phyloP scores from a whole-genome alignment of 1,284 basidiomycete genomes.

The Ceratorhiza oryzae-sativae region DNA sequence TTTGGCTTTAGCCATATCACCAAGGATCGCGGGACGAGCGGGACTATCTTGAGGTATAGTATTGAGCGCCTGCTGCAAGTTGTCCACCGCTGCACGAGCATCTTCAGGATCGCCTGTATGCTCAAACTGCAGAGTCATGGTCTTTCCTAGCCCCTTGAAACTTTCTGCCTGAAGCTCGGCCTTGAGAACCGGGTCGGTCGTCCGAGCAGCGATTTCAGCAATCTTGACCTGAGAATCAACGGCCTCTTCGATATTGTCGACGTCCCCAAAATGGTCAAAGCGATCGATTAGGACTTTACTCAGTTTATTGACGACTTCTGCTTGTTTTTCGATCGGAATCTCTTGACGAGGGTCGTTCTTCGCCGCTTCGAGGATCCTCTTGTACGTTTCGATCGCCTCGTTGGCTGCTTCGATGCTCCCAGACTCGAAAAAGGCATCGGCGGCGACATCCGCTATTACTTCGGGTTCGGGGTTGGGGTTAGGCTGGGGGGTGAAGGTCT shows the following conservation, averaged over 20 bases:
- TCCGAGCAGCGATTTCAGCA: background rate
- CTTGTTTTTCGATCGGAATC: background rate
- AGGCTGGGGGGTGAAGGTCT: background rate
- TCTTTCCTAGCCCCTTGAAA: conserved; percentile 4
- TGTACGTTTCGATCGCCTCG: conserved; percentile 7
- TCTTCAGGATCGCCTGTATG: conserved; percentile 19
- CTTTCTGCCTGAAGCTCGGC: conserved; percentile 8
- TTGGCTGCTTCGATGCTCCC: conserved; percentile 8
- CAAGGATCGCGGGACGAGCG: conserved; percentile 6
- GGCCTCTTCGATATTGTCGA: conserved; percentile 33
- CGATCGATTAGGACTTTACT: conserved; percentile 5
- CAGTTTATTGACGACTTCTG: background rate
- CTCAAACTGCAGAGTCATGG: conserved; percentile 23
- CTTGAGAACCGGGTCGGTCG: background rate
- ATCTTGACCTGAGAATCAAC: conserved; percentile 12
- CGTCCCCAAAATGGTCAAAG: conserved; percentile 28
- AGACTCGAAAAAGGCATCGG: background rate
- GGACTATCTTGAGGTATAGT: background rate
- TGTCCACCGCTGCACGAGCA: conserved; percentile 1
- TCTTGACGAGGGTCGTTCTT: background rate
- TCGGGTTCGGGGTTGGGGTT: background rate
- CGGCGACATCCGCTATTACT: background rate
- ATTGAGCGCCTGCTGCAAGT: conserved; percentile 2
- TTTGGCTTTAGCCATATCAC: conserved; percentile 8
- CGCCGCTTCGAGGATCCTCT: background rate